Base-by-base conservation (phyloP, 768 basidiomycete species). In the Kwoniella botswanensis region DNA sequence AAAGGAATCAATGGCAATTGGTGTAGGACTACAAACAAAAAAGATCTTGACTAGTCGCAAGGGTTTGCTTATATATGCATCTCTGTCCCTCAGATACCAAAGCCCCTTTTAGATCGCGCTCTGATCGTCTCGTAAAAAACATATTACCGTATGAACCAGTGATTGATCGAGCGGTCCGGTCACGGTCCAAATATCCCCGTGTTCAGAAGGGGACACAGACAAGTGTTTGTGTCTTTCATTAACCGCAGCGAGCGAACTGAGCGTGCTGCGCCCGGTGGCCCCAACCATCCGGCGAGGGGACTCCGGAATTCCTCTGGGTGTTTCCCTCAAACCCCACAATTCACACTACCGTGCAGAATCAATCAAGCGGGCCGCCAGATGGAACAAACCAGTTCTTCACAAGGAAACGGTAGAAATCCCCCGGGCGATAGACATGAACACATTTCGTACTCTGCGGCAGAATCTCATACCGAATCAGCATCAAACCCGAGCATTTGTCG, bases 131-230 rank as follows among this genome's bases (percentile, higher is more conserved):
- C 13, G 7, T 61, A 0, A 21, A 35, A 61, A 6, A 61, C 35
- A 61, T 41, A 24, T n/a, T 59, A 59, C 57, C 57, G 57, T 15
- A 29, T 35, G 7, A 29, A 15, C 42, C 59, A 61, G 10, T 18
- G 17, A 17, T 59, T 44, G 42, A 61, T 61, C 42, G 59, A 9
- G 26, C 59, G 59, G 59, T 61, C 59, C 59, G 59, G 59, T 61
- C 59, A 41, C 35, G 59, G 43, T 11, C 2, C 29, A n/a, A 5
- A n/a, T 22, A 55, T 55, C 21, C 54, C 54, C 54, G 24, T 55
- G 21, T 55, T 35, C 35, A 35, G 7, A 35, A 35, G 35, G 35
- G 35, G 35, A n/a, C 24, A 21, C 54, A 55, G n/a, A 55, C 54
- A 22, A 22, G 21, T 0, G 1, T 22, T n/a, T 55, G 12, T 24